Evolutionary conservation across 2,329 filamentous ascomycete genomes (phyloP).

Genomic region (Ramichloridium luteum): DNA sequence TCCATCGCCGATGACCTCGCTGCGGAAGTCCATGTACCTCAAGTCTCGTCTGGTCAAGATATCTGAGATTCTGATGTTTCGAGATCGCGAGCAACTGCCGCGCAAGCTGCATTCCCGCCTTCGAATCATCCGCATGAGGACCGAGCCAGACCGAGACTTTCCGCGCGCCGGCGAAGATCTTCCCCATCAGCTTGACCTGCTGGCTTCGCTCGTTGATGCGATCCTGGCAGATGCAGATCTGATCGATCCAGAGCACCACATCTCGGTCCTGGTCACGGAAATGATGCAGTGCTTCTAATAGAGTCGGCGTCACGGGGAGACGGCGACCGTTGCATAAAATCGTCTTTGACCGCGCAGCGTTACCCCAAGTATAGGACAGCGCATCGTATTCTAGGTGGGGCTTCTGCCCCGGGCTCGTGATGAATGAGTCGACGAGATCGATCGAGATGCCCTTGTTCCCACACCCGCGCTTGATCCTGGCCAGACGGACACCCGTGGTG

Average conservation of each 20-base stretch:
- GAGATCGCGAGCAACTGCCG: conserved; percentile 16
- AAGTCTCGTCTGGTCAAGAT: conserved; percentile 9
- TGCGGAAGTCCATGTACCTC: conserved; percentile 19
- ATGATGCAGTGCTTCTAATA: conserved; percentile 18
- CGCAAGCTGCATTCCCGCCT: conserved; percentile 20
- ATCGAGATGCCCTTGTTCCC: conserved; percentile 18
- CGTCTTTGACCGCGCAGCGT: conserved; percentile 11
- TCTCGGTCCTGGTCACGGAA: conserved; percentile 14
- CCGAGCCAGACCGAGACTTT: conserved; percentile 23
- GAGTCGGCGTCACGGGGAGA: conserved; percentile 15
- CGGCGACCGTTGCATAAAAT: conserved; percentile 19
- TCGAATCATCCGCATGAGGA: conserved; percentile 17
- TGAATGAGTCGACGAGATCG: conserved; percentile 16
- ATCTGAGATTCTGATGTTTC: conserved; percentile 6
- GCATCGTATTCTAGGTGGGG: conserved; percentile 17
- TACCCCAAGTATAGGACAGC: conserved; percentile 22
- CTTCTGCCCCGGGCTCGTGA: conserved; percentile 12
- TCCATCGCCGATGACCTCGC: conserved; percentile 17
- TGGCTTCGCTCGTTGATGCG: conserved; percentile 18
- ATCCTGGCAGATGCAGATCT: conserved; percentile 23
- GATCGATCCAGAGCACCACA: conserved; percentile 21
- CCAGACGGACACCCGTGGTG: conserved; percentile 21
- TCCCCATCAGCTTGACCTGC: conserved; percentile 23
- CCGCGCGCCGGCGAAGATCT: conserved; percentile 20
- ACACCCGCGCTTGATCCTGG: conserved; percentile 15